A percentile compares a stretch with the other conserved stretches of the same genome.
Conservation (phyloP, 2,329 filamentous ascomycete genomes). For the Hymenoscyphus occultus region DNA sequence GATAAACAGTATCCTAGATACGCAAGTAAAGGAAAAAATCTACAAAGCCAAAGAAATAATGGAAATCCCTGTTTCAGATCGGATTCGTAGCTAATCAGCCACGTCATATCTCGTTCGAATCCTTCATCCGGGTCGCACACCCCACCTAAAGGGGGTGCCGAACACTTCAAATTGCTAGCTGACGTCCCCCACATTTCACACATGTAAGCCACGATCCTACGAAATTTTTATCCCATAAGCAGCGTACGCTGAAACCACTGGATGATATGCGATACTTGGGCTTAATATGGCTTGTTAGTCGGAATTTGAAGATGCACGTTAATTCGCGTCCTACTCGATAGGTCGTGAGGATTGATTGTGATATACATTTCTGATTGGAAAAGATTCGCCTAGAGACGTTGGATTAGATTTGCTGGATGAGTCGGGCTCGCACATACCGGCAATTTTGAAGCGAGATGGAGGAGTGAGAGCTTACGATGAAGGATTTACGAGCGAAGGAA, state of each 20-base stretch:
- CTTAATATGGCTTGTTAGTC: not conserved
- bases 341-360: not conserved
- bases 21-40: too few relatives aligned
- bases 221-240: not conserved
- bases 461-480: not conserved
- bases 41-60: too few relatives aligned
- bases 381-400: not conserved
- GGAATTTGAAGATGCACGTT: not conserved
- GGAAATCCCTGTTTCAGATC: too few relatives aligned
- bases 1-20: too few relatives aligned
- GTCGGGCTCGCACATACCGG: too few relatives aligned
- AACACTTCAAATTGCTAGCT: not conserved
- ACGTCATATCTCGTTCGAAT: too few relatives aligned
- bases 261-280: not conserved
- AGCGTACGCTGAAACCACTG: not conserved
- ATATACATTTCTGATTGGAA: not conserved
- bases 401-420: too few relatives aligned
- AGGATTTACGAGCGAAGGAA: not conserved
- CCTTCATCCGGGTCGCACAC: too few relatives aligned
- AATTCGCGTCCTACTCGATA: not conserved
- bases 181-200: not conserved
- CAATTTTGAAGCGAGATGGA: too few relatives aligned
- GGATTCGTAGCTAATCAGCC: too few relatives aligned
- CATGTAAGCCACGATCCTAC: not conserved
- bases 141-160: not conserved